Base-by-base conservation (phyloP, 1,139 yeast species). In the Diutina pseudorugosa region DNA sequence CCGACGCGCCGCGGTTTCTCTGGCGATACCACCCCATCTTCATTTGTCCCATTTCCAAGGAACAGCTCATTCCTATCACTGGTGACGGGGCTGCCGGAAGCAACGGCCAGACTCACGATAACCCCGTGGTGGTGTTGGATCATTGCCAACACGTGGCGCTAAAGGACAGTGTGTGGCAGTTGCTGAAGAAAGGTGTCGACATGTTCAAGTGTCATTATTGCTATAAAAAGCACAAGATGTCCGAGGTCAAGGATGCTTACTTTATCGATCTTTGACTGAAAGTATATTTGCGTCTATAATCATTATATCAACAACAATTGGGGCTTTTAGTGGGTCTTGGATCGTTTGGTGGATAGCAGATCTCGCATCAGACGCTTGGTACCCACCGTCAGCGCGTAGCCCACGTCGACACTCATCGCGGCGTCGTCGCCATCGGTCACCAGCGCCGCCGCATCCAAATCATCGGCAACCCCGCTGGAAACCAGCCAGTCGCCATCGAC, bases 1-100 rank as follows among this genome's bases (percentile, higher is more conserved):
- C 76, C 0, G 77, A 73, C 54, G 60, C 71, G 3, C 70, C 66
- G 55, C 59, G 74, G 52, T 72, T 73, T 55, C 61, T 73, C 44
- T 74, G 74, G 61, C 65, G 75, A 54, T 86, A 82, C 66, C 97
- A 90, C 65, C 88, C 95, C 0, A 82, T 90, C 2, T 90, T 89
- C 65, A 90, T 89, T 4, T 90, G 97, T 64, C 97, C 97, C 0
- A 91, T 90, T 1, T 79, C 93, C 7, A 86, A 88, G 64, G 96
- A 89, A 59, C 96, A 91, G 61, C 60, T 71, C 27, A 62, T 72
- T 19, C 78, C 79, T 4, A 60, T 71, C 25, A 66, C 73, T 1
- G 30, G 51, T 7, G 41, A 56, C 59, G 33, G 66, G 63, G 58
- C 61, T 62, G 53, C 65, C 60, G 53, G 58, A 61, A 57, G 59